phyloP scores from a whole-genome alignment of 2,329 filamentous ascomycete genomes.

The Talaromyces sp. region DNA sequence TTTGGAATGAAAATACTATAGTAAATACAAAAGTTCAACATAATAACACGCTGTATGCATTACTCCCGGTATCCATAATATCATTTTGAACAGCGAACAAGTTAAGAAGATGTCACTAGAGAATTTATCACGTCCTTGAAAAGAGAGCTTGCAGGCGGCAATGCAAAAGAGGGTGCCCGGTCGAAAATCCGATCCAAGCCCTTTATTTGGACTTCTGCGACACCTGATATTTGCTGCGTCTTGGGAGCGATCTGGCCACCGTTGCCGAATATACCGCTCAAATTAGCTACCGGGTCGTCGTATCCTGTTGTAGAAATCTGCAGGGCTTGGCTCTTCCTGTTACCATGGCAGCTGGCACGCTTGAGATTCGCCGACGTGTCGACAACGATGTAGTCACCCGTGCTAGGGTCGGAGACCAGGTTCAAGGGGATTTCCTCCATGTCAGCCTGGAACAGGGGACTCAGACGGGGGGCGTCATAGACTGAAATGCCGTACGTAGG shows the following conservation, averaged over 20 bases:
- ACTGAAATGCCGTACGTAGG: conserved; percentile 53
- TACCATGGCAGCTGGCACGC: conserved; percentile 25
- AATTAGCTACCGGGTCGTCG: conserved; percentile 24
- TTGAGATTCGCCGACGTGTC: conserved; percentile 73
- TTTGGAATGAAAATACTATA: neutral
- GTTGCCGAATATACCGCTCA: conserved; percentile 30
- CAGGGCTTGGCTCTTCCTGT: conserved; percentile 21
- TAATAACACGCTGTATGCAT: neutral
- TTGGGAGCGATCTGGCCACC: conserved; percentile 4
- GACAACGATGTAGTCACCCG: conserved; percentile 69
- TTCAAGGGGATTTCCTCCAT: conserved; percentile 58
- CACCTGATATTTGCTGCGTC: neutral
- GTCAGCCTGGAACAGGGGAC: conserved; percentile 56
- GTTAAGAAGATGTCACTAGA: conserved; percentile 15
- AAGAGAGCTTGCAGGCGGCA: conserved; percentile 33
- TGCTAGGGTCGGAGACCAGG: conserved; percentile 59
- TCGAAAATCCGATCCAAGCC: conserved; percentile 34
- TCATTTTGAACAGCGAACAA: neutral
- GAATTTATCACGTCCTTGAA: conserved; percentile 36
- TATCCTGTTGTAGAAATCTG: conserved; percentile 20
- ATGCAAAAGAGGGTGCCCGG: conserved; percentile 33
- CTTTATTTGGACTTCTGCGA: conserved; percentile 15
- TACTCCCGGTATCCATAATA: neutral
- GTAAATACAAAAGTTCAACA: neutral
- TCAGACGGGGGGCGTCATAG: conserved; percentile 58